Conservation (phyloP, 768 basidiomycete species). For the Mycena capillaripes region DNA sequence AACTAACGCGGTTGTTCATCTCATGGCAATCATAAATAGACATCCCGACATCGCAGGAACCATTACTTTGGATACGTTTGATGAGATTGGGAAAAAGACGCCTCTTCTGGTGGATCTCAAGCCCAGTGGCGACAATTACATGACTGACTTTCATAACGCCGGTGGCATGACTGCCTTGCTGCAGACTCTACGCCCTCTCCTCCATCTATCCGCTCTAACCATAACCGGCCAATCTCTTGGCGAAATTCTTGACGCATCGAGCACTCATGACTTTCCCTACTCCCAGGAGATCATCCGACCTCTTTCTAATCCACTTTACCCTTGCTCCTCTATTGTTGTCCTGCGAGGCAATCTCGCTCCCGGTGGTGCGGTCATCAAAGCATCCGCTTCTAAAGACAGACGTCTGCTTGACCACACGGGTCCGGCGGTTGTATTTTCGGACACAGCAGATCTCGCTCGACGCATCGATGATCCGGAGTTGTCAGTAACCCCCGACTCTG, state of each 20-base stretch:
- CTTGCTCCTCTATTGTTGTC: conserved; percentile 74
- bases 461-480: conserved; percentile 62
- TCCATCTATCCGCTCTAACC: conserved; percentile 69
- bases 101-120: conserved; percentile 46
- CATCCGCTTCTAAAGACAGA: conserved; percentile 67
- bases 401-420: conserved; percentile 27
- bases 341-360: conserved; percentile 76
- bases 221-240: conserved; percentile 79
- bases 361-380: conserved; percentile 77
- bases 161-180: conserved; percentile 72
- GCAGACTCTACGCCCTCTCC: conserved; percentile 69
- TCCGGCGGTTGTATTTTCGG: conserved; percentile 25
- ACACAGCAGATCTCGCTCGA: conserved; percentile 60
- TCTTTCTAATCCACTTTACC: conserved; percentile 72
- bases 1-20: conserved; percentile 74
- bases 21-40: conserved; percentile 68
- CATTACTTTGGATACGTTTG: conserved; percentile 34
- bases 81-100: conserved; percentile 36
- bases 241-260: conserved; percentile 72
- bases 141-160: conserved; percentile 74
- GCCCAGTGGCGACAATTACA: conserved; percentile 72
- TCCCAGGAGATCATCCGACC: conserved; percentile 69
- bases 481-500: conserved; percentile 31
- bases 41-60: conserved; percentile 64
- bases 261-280: conserved; percentile 60